Evolutionary conservation across 1,284 basidiomycete genomes (phyloP).

Genomic region (Leccinum angustisporum): DNA sequence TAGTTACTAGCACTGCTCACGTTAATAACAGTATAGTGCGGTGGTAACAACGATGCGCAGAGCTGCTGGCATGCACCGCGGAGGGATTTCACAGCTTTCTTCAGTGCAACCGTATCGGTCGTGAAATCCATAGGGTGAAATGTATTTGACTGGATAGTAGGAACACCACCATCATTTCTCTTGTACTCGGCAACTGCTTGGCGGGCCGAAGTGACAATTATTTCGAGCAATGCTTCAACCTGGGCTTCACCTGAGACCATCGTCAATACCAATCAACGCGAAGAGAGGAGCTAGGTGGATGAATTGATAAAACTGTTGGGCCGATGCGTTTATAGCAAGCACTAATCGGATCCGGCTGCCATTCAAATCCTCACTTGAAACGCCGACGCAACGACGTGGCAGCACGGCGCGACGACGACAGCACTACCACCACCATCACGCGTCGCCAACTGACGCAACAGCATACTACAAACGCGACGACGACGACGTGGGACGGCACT

Average conservation of each 20-base stretch:
- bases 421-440: too few relatives aligned
- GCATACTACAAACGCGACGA: too few relatives aligned
- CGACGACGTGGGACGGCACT: too few relatives aligned
- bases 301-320: too few relatives aligned
- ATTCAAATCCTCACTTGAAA: too few relatives aligned
- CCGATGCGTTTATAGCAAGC: not conserved
- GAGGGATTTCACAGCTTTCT: conserved; percentile 30
- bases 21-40: conserved; percentile 25
- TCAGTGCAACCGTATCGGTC: conserved; percentile 21
- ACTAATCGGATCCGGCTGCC: not conserved
- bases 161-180: conserved; percentile 15
- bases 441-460: too few relatives aligned
- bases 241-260: conserved; percentile 30
- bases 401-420: too few relatives aligned
- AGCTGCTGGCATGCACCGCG: conserved; percentile 30
- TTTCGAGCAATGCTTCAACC: conserved; percentile 5
- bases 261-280: not conserved
- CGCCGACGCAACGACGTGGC: too few relatives aligned
- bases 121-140: conserved; percentile 27
- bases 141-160: conserved; percentile 22
- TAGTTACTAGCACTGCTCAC: too few relatives aligned
- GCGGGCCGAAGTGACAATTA: conserved; percentile 17
- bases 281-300: not conserved
- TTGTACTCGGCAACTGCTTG: conserved; percentile 32
- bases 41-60: conserved; percentile 29